Percentiles rank a stretch among this genome's conserved stretches.
Evolutionary conservation across 768 basidiomycete species (phyloP).

Genomic region (Lentinula lateritia): DNA sequence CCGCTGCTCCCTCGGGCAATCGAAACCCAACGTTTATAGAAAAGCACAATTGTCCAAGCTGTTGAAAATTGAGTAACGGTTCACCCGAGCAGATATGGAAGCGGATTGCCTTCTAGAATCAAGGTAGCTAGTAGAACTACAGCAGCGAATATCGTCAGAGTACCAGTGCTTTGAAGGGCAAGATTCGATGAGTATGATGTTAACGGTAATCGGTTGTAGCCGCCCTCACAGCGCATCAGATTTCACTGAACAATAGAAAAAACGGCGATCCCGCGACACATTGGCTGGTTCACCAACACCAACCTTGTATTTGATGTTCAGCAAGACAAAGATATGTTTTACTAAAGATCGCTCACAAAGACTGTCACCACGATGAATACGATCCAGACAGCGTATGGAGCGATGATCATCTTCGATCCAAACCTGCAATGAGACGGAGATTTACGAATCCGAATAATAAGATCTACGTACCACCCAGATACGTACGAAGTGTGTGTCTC

Average conservation of each 20-base stretch:
- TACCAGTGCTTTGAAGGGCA: slow-evolving; percentile 25
- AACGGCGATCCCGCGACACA: slow-evolving; percentile 41
- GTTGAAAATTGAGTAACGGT: neutral
- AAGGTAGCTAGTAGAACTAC: slow-evolving; percentile 32
- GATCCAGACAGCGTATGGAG: slow-evolving; percentile 37
- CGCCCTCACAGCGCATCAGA: slow-evolving; percentile 27
- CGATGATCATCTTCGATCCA: slow-evolving; percentile 30
- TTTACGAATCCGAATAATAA: neutral
- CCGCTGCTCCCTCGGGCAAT: slow-evolving; percentile 15
- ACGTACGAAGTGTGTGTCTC: slow-evolving; percentile 27
- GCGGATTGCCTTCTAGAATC: slow-evolving; percentile 28
- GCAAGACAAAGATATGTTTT: neutral
- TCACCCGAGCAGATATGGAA: neutral
- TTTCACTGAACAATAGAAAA: slow-evolving; percentile 47
- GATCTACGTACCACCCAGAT: slow-evolving; percentile 29
- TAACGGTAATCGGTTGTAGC: too few species aligned
- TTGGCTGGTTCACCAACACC: slow-evolving; percentile 28
- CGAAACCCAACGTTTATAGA: slow-evolving; percentile 28
- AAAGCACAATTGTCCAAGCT: slow-evolving; percentile 37
- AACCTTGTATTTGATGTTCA: slow-evolving; percentile 20
- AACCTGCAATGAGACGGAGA: neutral
- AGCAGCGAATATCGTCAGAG: slow-evolving; percentile 33
- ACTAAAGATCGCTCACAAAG: slow-evolving; percentile 19
- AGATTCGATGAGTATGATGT: neutral
- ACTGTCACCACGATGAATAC: slow-evolving; percentile 32